Evolutionary conservation across 495 filamentous ascomycete genomes (phyloP), one percentile per base, ranked within the genome.

Genomic region (Elaphomyces granulatus): DNA sequence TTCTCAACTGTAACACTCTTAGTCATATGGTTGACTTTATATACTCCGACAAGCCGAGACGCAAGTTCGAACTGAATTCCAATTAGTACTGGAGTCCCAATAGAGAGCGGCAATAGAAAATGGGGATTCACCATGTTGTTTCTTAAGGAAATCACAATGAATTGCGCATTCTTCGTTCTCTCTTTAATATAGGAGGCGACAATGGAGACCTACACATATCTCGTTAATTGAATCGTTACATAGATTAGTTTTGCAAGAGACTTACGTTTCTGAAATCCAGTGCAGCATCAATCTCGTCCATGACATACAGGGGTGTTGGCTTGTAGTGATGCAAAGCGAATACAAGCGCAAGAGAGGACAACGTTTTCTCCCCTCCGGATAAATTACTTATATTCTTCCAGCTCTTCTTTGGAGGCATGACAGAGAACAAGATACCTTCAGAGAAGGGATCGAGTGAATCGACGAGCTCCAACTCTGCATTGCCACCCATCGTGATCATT

Each of bases 401-500:
- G 48, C 77, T 85, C 74, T 98, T 98, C 76, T 98, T 98, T 21
- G 90, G 90, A 28, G 90, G 90, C 90, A 98, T 98, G 39, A 98
- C 90, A 37, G 77, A 83, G 60, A 98, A 98, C 26, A 95, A 59
- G 41, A 98, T 96, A 4, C 90, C 90, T 54, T 98, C 90, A 3
- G 83, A 85, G 67, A 98, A 98, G 3, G 90, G 90, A 59, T 98
- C 90, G 3, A 98, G 66, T 1, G 77, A 84, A 59, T 98, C 90
- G 15, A 98, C 90, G 19, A 98, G 76, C 56, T 98, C 90, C 10
- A 98, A 69, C 66, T 96, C 92, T 6, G 90, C 90, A 51, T 98
- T 98, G 32, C 90, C 90, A 44, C 90, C 90, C 90, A 98, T 98
- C 19, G 90, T 98, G 60, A 98, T 98, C 90, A 98, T 95, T 60